Conservation (phyloP, 805 yeast species). For the Kodamaea restingae region DNA sequence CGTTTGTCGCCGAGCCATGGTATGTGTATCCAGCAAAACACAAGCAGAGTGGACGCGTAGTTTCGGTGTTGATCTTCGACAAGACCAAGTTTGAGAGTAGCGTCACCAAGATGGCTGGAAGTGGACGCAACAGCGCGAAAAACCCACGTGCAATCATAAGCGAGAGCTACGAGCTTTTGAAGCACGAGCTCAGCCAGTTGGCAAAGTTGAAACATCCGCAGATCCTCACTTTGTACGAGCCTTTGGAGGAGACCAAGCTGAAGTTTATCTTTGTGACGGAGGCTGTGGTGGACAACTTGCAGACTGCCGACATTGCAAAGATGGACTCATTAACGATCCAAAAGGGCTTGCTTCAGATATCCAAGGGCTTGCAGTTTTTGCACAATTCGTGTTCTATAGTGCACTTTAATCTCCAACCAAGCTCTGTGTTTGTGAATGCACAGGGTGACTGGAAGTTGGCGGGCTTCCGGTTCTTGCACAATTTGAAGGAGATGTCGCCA, state of each 20-base stretch:
- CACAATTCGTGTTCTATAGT: constrained; percentile 72
- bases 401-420: constrained; percentile 77
- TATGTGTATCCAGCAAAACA: constrained; percentile 79
- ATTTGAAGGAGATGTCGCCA: constrained; percentile 45
- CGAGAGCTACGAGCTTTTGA: constrained; percentile 63
- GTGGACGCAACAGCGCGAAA: constrained; percentile 24
- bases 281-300: constrained; percentile 56
- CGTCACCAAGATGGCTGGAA: constrained; percentile 24
- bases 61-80: constrained; percentile 83
- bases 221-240: constrained; percentile 77
- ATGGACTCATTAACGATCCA: constrained; percentile 71
- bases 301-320: constrained; percentile 27
- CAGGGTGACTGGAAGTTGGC: constrained; percentile 92
- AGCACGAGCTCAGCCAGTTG: constrained; percentile 64
- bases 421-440: constrained; percentile 69
- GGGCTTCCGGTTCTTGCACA: constrained; percentile 56
- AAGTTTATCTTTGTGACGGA: constrained; percentile 84
- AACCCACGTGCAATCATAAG: constrained; percentile 49
- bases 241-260: constrained; percentile 79
- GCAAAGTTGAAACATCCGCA: constrained; percentile 89
- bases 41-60: constrained; percentile 54
- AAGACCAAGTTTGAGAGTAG: constrained; percentile 66
- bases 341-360: constrained; percentile 76
- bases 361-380: constrained; percentile 75
- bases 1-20: constrained; percentile 81